These are phyloP conservation scores for Heterobasidion annosum DNA, from an alignment of 1,284 basidiomycete species.

Conservation along the genomic window DNA sequence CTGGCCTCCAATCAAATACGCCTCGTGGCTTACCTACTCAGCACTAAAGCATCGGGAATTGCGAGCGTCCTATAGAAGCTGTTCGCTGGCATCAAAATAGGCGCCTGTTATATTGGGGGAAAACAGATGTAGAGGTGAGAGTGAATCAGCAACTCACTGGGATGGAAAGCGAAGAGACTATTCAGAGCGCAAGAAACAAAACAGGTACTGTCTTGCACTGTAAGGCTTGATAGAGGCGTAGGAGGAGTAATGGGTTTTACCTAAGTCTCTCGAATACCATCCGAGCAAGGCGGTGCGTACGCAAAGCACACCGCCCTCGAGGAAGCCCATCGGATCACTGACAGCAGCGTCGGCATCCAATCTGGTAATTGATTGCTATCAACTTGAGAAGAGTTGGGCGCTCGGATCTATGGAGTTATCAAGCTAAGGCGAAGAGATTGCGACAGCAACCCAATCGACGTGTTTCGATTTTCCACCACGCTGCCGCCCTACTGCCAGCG, in stretches of 20 bases:
- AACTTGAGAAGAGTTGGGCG: background rate
- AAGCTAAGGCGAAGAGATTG: background rate
- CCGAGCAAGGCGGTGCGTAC: background rate
- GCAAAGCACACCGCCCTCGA: background rate
- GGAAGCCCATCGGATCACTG: background rate
- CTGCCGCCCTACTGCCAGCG: background rate
- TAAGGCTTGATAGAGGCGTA: background rate
- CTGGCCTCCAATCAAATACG: background rate
- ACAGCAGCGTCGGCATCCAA: background rate
- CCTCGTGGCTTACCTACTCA: background rate
- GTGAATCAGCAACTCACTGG: background rate
- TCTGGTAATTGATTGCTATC: background rate
- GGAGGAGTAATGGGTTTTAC: background rate
- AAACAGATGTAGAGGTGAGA: background rate
- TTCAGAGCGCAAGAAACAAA: background rate
- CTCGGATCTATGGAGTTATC: background rate
- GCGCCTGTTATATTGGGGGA: background rate
- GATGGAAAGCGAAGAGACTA: too few species aligned
- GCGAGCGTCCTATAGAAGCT: background rate
- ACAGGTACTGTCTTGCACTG: background rate
- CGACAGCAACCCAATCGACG: background rate
- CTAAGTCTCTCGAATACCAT: background rate
- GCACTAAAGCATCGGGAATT: background rate
- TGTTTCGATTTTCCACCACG: background rate
- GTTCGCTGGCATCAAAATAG: background rate